These are phyloP conservation scores for Jatropha podagrica DNA, from an alignment of 441 rosid genomes.

Conservation along the genomic window DNA sequence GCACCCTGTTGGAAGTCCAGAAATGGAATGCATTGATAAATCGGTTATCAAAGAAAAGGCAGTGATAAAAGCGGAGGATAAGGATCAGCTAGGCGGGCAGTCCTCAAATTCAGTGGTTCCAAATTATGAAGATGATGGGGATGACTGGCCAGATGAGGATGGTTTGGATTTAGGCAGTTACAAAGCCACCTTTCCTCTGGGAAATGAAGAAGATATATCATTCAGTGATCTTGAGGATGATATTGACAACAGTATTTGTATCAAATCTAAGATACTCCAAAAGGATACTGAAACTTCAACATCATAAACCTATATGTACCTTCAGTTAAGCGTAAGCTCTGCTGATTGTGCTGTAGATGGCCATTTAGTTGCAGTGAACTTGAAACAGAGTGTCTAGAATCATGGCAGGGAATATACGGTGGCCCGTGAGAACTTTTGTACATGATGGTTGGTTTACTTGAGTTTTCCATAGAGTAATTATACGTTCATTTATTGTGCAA, in stretches of 20 bases:
- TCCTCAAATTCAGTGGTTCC: slow-evolving; percentile 41
- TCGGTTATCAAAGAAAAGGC: slow-evolving; percentile 64
- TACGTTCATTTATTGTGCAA: slow-evolving; percentile 26
- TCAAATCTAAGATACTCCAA: slow-evolving; percentile 39
- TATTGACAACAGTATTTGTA: slow-evolving; percentile 45
- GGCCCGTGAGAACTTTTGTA: slow-evolving; percentile 23
- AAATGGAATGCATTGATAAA: slow-evolving; percentile 61
- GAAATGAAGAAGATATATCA: slow-evolving; percentile 81
- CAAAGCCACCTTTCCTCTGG: slow-evolving; percentile 42
- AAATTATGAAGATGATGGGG: slow-evolving; percentile 68
- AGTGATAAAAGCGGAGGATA: slow-evolving; percentile 31
- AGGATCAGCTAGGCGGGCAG: slow-evolving; percentile 26
- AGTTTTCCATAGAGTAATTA: slow-evolving; percentile 23
- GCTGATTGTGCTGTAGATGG: slow-evolving; percentile 23
- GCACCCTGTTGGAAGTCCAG: slow-evolving; percentile 47
- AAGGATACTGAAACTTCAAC: slow-evolving; percentile 29
- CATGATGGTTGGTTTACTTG: slow-evolving; percentile 23
- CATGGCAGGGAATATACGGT: background rate
- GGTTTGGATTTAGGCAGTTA: slow-evolving; percentile 49
- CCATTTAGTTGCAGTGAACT: slow-evolving; percentile 17
- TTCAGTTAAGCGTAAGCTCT: slow-evolving; percentile 28
- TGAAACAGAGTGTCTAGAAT: slow-evolving; percentile 4
- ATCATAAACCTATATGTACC: slow-evolving; percentile 19
- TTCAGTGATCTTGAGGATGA: slow-evolving; percentile 96
- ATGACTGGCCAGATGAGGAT: slow-evolving; percentile 89